Percentiles rank a stretch among this genome's conserved stretches.
Evolutionary conservation across 176 grass and related monocot species (phyloP).

Genomic region (Elaeis guineensis): DNA sequence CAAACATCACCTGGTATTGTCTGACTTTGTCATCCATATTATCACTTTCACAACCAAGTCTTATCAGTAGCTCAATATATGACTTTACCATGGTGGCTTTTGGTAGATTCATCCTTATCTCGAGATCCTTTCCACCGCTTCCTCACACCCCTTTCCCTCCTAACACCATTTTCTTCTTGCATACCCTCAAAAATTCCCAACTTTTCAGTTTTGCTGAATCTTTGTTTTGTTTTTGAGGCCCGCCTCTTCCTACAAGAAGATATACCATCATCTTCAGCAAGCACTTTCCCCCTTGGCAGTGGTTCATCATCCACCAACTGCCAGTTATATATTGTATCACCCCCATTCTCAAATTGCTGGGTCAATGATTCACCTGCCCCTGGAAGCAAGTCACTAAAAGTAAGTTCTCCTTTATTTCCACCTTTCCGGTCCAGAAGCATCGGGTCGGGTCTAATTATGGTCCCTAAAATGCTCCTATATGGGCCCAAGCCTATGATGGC

Average conservation of each 20-base stretch:
- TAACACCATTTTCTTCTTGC: constrained; percentile 23
- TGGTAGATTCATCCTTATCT: background rate
- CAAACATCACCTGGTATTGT: too few relatives aligned
- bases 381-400: constrained; percentile 35
- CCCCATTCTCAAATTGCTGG: constrained; percentile 40
- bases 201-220: constrained; percentile 32
- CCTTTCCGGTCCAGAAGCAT: constrained; percentile 81
- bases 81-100: too few relatives aligned
- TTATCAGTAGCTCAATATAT: too few relatives aligned
- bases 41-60: too few relatives aligned
- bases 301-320: constrained; percentile 83
- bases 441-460: constrained; percentile 76
- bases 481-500: constrained; percentile 53
- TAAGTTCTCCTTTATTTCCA: constrained; percentile 30
- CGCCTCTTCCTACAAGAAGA: constrained; percentile 49
- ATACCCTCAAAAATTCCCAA: constrained; percentile 12
- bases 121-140: constrained; percentile 23
- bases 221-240: constrained; percentile 42
- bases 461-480: constrained; percentile 76
- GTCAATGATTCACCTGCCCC: constrained; percentile 47
- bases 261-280: constrained; percentile 21
- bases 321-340: constrained; percentile 66
- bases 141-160: constrained; percentile 11
- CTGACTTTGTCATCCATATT: too few relatives aligned
- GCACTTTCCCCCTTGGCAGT: constrained; percentile 55